Base-by-base conservation (phyloP, 305 asterid genomes). In the Rubia tinctorum region DNA sequence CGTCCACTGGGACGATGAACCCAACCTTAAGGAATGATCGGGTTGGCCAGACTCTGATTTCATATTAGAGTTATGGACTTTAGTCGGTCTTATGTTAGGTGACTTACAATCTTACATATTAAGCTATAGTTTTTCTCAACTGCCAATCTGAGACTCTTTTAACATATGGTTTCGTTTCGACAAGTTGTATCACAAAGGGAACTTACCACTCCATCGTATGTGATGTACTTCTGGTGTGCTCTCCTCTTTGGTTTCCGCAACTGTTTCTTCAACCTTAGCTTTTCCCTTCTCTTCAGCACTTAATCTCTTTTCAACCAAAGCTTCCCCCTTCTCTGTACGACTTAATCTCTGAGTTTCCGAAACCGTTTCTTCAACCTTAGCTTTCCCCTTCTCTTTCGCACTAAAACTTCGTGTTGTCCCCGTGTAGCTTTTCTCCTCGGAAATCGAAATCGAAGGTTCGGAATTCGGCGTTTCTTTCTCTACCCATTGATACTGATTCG, bases 331-430 rank as follows among this genome's bases (percentile, higher is more conserved):
- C 10, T 63, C 68, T 53, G 6, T 53, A 53, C 25, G 25, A 53
- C 39, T 34, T 34, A 34, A 34, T 34, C 39, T 34, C 39, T 3
- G 39, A 34, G 5, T 11, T 30, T 22, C 64, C 2, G 64, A 58
- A 58, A 58, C 25, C 6, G 34, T 7, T 20, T 6, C 64, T n/a
- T n/a, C 59, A 22, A 8, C 64, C 22, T 20, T 58, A 22, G 64
- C 64, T 58, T 58, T 58, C 17, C 64, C 64, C 64, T 58, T 58
- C 10, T 63, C 68, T 53, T 18, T 53, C n/a, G 60, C 60, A 53
- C 60, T 18, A 18, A 18, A 18, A 53, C 60, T 53, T 22, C 7
- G 22, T 53, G 59, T 53, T 22, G 59, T 53, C 59, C 59, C 18
- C 59, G 6, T 17, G n/a, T 17, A 53, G 10, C 9, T 17, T 18